These are phyloP conservation scores for Psidium guajava DNA, from an alignment of 345 rosid species.

Conservation along the genomic window DNA sequence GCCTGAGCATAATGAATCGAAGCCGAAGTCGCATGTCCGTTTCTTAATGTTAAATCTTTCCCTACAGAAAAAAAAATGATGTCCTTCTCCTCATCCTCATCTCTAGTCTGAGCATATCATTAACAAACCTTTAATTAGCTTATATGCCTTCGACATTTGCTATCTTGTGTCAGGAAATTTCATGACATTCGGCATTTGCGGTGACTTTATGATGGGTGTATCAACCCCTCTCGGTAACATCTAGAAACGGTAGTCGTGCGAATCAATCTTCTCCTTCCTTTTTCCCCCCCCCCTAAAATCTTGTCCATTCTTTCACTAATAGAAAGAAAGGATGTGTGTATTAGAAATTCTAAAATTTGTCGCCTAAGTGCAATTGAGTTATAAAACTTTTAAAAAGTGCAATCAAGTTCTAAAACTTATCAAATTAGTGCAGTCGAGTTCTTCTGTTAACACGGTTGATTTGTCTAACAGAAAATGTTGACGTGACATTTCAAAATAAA, in stretches of 20 bases:
- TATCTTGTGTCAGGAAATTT: not conserved
- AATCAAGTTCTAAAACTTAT: too few species aligned
- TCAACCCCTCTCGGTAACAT: not conserved
- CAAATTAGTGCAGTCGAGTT: too few species aligned
- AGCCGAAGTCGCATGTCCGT: too few species aligned
- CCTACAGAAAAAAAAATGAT: too few species aligned
- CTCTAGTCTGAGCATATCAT: not conserved
- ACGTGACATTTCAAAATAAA: too few species aligned
- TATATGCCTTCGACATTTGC: not conserved
- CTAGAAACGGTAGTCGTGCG: accelerated
- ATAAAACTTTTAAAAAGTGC: too few species aligned
- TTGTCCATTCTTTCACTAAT: not conserved
- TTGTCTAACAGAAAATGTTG: too few species aligned
- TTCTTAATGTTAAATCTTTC: too few species aligned
- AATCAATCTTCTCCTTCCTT: not conserved
- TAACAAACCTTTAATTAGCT: not conserved
- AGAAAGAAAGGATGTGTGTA: not conserved
- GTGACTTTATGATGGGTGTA: not conserved
- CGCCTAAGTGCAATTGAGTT: too few species aligned
- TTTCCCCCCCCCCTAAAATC: not conserved
- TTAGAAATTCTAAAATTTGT: too few species aligned
- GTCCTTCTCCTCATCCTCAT: not conserved
- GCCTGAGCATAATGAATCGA: too few species aligned
- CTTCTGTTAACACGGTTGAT: too few species aligned
- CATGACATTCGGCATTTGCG: accelerated